phyloP scores from a whole-genome alignment of 345 rosid species.

The Anacardium occidentale region DNA sequence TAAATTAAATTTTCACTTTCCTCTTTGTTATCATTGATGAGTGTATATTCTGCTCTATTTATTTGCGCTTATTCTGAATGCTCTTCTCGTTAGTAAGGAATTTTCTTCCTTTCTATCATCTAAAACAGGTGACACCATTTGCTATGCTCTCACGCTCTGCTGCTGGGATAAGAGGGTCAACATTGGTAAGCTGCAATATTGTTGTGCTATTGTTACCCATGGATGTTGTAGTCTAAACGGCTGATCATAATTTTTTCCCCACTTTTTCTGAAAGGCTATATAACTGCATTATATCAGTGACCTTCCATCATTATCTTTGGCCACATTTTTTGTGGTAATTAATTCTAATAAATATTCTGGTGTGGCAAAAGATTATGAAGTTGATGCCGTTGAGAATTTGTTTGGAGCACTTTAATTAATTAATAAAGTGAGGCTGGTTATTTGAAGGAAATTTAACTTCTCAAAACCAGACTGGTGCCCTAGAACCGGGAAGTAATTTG shows the following conservation, averaged over 20 bases:
- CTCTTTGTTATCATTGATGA: neutral
- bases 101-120: constrained; percentile 10
- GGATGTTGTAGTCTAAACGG: neutral
- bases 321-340: neutral
- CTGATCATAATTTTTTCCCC: neutral
- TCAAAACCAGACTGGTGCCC: neutral
- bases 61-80: neutral
- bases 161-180: constrained; percentile 93
- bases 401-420: neutral
- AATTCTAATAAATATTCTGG: neutral
- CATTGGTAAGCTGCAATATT: constrained; percentile 55
- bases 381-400: neutral
- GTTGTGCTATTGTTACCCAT: constrained; percentile 7
- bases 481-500: neutral
- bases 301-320: neutral
- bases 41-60: neutral
- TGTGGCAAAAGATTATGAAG: neutral
- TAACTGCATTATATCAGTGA: neutral
- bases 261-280: neutral
- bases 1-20: neutral
- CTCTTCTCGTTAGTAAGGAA: neutral
- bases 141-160: constrained; percentile 94
- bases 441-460: constrained; percentile 5
- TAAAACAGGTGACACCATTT: constrained; percentile 79
- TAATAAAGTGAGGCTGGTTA: neutral